Evolutionary conservation across 192 early-diverging fungal species (phyloP), one percentile per base, ranked within the genome.

Genomic region (Globomyces pollinis-pini): DNA sequence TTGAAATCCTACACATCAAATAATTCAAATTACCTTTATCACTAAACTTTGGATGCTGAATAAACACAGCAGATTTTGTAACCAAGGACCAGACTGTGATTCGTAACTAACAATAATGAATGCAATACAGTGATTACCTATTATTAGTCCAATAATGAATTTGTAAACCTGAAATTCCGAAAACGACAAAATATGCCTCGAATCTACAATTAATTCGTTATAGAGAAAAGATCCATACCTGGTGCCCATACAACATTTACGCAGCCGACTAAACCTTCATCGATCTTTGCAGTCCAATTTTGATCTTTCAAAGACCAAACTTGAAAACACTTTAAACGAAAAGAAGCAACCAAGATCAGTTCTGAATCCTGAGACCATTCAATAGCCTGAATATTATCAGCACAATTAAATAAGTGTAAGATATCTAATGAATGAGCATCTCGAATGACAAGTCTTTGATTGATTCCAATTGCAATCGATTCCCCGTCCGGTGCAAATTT

Each of bases 401-500:
- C 38, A 38, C 65, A 77, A 23, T 77, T 70, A 47, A 82, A 88
- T 1, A 83, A 64, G 41, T 73, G 71, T 7, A 82, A 39, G 55
- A 91, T 76, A 42, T 80, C 65, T 38, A 91, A 76, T 3, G 84
- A 70, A 11, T 74, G 61, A 0, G 81, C 68, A 36, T 88, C 75
- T 20, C 91, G 81, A 61, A 93, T 74, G 18, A 90, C 76, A 23
- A 93, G 71, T 13, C 81, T 73, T 31, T 74, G 71, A 15, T 78
- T 68, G 1, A 86, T 80, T 26, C 68, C 83, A 7, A 79, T 86
- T n/a, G 89, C 91, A 12, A 93, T 67, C 57, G 81, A 83, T 23
- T 71, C 68, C 2, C 69, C 75, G 47, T 79, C 63, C 1, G 86
- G 86, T 3, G 86, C 87, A 60, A 83, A 88, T 30, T 65, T 54